Conservation (phyloP, 208 protist genomes). For the Trypanosomatidae sp. region DNA sequence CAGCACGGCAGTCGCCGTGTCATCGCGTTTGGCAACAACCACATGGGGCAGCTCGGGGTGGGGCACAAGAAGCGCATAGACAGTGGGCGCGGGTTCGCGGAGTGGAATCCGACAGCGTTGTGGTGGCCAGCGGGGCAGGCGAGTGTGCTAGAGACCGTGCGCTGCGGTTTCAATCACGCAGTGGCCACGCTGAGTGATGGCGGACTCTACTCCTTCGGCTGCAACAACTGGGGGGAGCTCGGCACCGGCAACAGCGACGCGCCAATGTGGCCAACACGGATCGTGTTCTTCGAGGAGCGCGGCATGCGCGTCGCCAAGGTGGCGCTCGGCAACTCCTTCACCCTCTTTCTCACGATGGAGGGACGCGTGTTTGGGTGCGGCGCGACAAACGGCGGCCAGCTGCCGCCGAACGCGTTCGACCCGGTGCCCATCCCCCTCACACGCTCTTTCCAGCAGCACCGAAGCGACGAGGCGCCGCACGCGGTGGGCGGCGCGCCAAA, state of each 20-base stretch:
- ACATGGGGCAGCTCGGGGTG: conserved; percentile 72
- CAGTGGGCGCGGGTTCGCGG: conserved; percentile 41
- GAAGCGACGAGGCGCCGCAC: neutral
- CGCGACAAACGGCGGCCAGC: conserved; percentile 60
- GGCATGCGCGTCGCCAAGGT: conserved; percentile 49
- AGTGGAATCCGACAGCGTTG: conserved; percentile 49
- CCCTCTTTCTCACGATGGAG: conserved; percentile 65
- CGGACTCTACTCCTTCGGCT: conserved; percentile 56
- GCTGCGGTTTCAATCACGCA: conserved; percentile 65
- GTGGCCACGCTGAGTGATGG: conserved; percentile 47
- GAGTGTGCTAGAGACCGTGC: conserved; percentile 32
- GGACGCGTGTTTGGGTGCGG: conserved; percentile 73
- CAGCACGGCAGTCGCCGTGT: conserved; percentile 41
- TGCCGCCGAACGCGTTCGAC: conserved; percentile 64
- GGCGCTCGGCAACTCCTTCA: conserved; percentile 62
- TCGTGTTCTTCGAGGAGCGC: conserved; percentile 49
- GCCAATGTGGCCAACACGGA: conserved; percentile 52
- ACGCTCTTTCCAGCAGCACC: conserved; percentile 39
- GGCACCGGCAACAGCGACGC: conserved; percentile 59
- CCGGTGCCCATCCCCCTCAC: conserved; percentile 57
- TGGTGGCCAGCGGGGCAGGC: conserved; percentile 40
- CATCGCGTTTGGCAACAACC: conserved; percentile 71
- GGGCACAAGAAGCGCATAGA: conserved; percentile 52
- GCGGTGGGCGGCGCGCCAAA: conserved; percentile 15
- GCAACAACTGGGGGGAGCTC: conserved; percentile 80